Conservation (phyloP, 345 rosid genomes). For the Brassica nigra region DNA sequence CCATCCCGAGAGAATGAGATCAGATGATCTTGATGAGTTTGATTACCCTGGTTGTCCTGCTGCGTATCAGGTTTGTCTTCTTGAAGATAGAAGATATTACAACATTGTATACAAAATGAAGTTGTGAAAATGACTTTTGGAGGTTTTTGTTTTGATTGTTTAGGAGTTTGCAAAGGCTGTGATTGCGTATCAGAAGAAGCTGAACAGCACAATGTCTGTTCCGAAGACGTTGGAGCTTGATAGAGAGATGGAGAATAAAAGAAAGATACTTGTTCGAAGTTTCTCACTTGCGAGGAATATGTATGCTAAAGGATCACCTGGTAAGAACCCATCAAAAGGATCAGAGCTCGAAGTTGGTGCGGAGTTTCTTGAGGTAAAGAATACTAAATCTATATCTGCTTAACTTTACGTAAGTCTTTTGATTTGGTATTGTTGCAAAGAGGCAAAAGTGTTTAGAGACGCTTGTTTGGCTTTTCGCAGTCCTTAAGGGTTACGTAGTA, state of each 20-base stretch:
- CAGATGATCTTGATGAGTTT: slow-evolving; percentile 51
- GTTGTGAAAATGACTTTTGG: not conserved
- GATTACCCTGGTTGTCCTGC: slow-evolving; percentile 65
- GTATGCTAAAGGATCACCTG: slow-evolving; percentile 48
- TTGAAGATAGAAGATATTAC: not conserved
- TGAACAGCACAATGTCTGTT: slow-evolving; percentile 47
- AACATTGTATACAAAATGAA: not conserved
- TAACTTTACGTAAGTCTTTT: slow-evolving; percentile 2
- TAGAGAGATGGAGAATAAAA: slow-evolving; percentile 64
- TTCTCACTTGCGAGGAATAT: slow-evolving; percentile 74
- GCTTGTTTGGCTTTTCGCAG: slow-evolving; percentile 25
- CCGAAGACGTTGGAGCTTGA: slow-evolving; percentile 53
- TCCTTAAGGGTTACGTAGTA: slow-evolving; percentile 22
- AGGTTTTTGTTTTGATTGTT: not conserved
- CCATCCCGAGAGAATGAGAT: slow-evolving; percentile 73
- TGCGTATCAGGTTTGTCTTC: slow-evolving; percentile 59
- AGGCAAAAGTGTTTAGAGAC: slow-evolving; percentile 11
- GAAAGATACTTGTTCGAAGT: slow-evolving; percentile 58
- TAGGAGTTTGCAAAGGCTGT: slow-evolving; percentile 92
- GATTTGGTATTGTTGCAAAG: not conserved
- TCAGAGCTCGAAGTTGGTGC: slow-evolving; percentile 70
- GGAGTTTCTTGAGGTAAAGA: slow-evolving; percentile 72
- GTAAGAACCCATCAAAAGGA: slow-evolving; percentile 49
- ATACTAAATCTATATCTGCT: not conserved
- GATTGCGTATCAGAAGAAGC: slow-evolving; percentile 76